Percentiles rank a stretch among this genome's conserved stretches.
phyloP scores from a whole-genome alignment of 1,284 basidiomycete genomes.

The Dichomitus squalens region DNA sequence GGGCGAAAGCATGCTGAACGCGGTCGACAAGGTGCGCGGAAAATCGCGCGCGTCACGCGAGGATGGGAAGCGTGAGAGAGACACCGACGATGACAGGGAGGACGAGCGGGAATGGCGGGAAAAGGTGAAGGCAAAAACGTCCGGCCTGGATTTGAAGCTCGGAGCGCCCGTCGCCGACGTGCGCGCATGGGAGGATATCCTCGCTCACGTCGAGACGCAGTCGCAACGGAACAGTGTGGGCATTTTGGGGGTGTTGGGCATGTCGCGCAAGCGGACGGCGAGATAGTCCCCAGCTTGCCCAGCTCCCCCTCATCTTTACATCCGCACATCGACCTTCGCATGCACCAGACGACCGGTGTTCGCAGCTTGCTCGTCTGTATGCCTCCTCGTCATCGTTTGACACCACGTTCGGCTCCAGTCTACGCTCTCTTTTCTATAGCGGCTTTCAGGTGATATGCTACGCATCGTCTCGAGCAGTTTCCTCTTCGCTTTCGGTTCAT shows the following conservation, averaged over 20 bases:
- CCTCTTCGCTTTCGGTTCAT: slow-evolving; percentile 9
- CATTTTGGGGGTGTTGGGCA: slow-evolving; percentile 52
- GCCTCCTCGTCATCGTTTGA: not conserved
- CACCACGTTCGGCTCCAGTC: not conserved
- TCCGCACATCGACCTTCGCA: not conserved
- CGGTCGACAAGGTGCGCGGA: slow-evolving; percentile 19
- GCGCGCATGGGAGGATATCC: slow-evolving; percentile 77
- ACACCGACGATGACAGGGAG: slow-evolving; percentile 13
- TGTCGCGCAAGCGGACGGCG: slow-evolving; percentile 42
- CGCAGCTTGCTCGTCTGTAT: not conserved
- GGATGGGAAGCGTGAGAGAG: slow-evolving; percentile 23
- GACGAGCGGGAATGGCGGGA: slow-evolving; percentile 22
- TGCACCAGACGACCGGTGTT: not conserved
- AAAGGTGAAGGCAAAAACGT: slow-evolving; percentile 15
- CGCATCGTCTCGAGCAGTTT: not conserved
- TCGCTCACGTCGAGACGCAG: slow-evolving; percentile 66
- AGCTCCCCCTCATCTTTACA: not conserved
- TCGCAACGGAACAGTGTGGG: slow-evolving; percentile 61
- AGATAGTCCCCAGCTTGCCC: slow-evolving; percentile 4
- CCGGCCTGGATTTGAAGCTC: slow-evolving; percentile 18
- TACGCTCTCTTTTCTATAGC: not conserved
- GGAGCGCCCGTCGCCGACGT: slow-evolving; percentile 39
- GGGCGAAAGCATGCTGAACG: slow-evolving; percentile 21
- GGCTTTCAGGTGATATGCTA: slow-evolving; percentile 1
- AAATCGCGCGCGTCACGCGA: slow-evolving; percentile 18